phyloP scores from a whole-genome alignment of 257 asterid species.

The Scutellaria minor region DNA sequence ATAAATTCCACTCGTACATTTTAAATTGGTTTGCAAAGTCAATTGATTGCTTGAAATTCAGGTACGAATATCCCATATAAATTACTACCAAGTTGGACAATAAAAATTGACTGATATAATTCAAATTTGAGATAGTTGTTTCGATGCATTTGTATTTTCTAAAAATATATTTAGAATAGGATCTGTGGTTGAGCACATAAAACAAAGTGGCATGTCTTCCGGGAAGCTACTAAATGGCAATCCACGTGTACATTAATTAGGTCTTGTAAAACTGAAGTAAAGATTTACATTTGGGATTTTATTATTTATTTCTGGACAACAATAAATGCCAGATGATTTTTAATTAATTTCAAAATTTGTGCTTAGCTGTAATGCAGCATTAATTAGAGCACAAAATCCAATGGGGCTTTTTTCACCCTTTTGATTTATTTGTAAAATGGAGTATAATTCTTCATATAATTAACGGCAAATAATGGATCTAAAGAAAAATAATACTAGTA shows the following conservation, averaged over 20 bases:
- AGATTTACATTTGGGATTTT: conserved; percentile 18
- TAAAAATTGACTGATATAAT: conserved; percentile 4
- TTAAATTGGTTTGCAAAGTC: conserved; percentile 31
- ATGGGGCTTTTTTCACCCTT: conserved; percentile 9
- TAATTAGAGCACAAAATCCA: conserved; percentile 32
- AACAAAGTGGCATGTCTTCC: conserved; percentile 58
- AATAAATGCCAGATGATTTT: conserved; percentile 33
- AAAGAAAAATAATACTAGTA: no score
- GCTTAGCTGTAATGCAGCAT: conserved; percentile 27
- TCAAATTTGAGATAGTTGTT: neutral
- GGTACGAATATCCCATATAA: conserved; percentile 8
- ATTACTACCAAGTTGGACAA: conserved; percentile 24
- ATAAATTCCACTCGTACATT: neutral
- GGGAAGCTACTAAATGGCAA: conserved; percentile 51
- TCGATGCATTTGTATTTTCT: no score
- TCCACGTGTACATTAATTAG: conserved; percentile 46
- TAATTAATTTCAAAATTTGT: conserved; percentile 17
- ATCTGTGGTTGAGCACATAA: conserved; percentile 25
- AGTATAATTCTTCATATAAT: no score
- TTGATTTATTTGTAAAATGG: neutral
- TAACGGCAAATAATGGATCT: no score
- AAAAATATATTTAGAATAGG: no score
- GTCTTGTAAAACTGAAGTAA: conserved; percentile 37
- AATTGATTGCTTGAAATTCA: conserved; percentile 34
- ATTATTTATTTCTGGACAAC: conserved; percentile 26